Conservation (phyloP, 2,329 filamentous ascomycete species). For the Trichoderma atroviride region DNA sequence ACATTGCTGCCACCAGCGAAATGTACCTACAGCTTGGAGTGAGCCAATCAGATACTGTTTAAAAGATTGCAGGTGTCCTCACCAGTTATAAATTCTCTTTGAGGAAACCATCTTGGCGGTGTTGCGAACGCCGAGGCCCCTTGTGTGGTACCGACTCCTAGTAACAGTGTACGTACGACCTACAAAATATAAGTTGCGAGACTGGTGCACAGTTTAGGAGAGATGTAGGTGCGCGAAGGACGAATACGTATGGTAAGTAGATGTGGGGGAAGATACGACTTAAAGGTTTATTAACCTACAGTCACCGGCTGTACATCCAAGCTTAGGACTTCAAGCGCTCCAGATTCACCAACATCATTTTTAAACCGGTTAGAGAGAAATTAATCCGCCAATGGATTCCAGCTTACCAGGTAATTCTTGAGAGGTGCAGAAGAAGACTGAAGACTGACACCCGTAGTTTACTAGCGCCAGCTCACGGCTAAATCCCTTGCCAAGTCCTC, state of each 20-base stretch:
- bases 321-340: background rate
- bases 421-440: background rate
- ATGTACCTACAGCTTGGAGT: background rate
- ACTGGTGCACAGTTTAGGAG: background rate
- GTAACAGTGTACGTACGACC: background rate
- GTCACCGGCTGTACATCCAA: background rate
- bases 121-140: background rate
- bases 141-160: background rate
- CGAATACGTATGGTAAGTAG: background rate
- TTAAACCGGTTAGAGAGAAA: background rate
- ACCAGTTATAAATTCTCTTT: slow-evolving; percentile 8
- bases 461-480: background rate
- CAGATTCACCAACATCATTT: background rate
- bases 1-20: slow-evolving; percentile 13
- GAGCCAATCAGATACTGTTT: background rate
- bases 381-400: background rate
- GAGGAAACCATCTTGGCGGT: background rate
- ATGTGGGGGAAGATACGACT: background rate
- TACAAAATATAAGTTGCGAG: background rate
- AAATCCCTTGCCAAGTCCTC: background rate
- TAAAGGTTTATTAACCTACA: background rate
- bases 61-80: background rate
- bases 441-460: background rate
- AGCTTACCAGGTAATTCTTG: background rate
- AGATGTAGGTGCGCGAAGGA: background rate